phyloP scores from a whole-genome alignment of 108 stramenopile species.

The Conticribra guillardii region DNA sequence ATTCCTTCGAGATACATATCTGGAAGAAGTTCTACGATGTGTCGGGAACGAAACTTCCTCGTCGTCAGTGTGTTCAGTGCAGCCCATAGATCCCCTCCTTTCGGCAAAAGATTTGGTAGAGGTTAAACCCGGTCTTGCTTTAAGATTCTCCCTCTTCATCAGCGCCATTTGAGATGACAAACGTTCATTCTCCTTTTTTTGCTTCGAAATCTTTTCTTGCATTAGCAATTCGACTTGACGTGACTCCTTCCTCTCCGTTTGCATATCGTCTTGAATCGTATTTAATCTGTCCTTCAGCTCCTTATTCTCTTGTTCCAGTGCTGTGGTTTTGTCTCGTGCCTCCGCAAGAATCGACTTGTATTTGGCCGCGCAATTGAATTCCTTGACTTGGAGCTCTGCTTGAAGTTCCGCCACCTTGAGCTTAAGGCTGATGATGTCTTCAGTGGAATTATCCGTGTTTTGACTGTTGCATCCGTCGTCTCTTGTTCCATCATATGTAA shows the following conservation, averaged over 20 bases:
- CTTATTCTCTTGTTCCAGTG: constrained; percentile 2
- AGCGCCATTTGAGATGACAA: too few relatives aligned
- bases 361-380: neutral
- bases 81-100: too few relatives aligned
- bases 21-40: too few relatives aligned
- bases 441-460: neutral
- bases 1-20: too few relatives aligned
- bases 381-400: constrained; percentile 11
- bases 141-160: neutral
- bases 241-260: neutral
- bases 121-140: too few relatives aligned
- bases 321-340: neutral
- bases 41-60: too few relatives aligned
- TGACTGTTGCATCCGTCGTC: neutral
- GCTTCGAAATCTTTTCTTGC: constrained; percentile 4
- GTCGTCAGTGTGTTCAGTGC: too few relatives aligned
- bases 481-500: neutral
- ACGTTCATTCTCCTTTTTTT: neutral
- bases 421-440: constrained; percentile 6
- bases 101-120: too few relatives aligned
- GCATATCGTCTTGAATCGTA: neutral
- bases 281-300: neutral
- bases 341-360: neutral
- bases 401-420: constrained; percentile 15
- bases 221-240: neutral